Evolutionary conservation across 192 early-diverging fungal species (phyloP), one percentile per base, ranked within the genome.

Genomic region (Blastocladiella britannica): DNA sequence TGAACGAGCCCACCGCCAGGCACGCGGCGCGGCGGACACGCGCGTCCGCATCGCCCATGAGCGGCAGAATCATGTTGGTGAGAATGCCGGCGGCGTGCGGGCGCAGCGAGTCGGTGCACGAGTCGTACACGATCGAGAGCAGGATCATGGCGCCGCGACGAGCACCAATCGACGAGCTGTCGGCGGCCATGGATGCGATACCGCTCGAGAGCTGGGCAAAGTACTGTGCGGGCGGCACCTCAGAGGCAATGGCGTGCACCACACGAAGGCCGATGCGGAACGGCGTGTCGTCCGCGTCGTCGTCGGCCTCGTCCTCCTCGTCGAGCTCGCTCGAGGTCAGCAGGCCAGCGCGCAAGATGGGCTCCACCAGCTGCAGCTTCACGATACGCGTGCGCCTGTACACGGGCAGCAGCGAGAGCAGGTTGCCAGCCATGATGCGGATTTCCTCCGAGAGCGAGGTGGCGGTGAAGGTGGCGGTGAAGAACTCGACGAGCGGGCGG

Each of bases 131-230:
- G 53, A 79, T 68, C 43, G 82, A 84, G 61, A 93, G 76, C 25
- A 82, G 77, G 65, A 93, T 77, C 86, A 93, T 87, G 28, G 84
- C 79, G 43, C 86, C 88, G 65, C 88, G 88, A 55, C 91, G 78
- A 62, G 70, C 79, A 53, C 72, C 70, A 30, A 86, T 83, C 53
- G 86, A 75, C 15, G 77, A 60, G n/a, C n/a, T n/a, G 60, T 77
- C 87, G 55, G 84, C 80, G 82, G 87, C 82, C 61, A 89, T 89
- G 54, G 75, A 63, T 29, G 88, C 58, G 54, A 93, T 81, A 58
- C 77, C 67, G 6, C 78, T 61, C 56, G 86, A 73, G 52, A 86
- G 80, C 25, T 76, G 66, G 9, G 91, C 89, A 68, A 92, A 91
- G 5, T 92, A 83, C 55, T 89, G 82, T 63, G 82, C 78, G 58